Percentiles rank a stretch among this genome's conserved stretches.
phyloP scores from a whole-genome alignment of 768 basidiomycete genomes.

The Hydnomerulius pinastri region DNA sequence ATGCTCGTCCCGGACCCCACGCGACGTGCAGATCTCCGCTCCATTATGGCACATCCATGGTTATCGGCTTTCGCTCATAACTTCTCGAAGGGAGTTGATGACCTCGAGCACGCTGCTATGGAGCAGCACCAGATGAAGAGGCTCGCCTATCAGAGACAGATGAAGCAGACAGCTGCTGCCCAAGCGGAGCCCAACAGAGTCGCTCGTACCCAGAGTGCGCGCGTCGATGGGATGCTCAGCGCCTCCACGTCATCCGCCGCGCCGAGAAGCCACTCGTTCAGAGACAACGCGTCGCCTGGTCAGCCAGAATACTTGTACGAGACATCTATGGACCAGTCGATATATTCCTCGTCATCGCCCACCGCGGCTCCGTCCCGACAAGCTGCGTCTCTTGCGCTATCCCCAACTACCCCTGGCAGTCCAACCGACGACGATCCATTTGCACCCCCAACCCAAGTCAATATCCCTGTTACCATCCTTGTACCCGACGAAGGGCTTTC shows the following conservation, averaged over 20 bases:
- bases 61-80: conserved; percentile 47
- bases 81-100: conserved; percentile 73
- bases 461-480: conserved; percentile 31
- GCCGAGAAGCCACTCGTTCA: conserved; percentile 45
- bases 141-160: conserved; percentile 77
- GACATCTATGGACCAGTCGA: conserved; percentile 62
- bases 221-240: conserved; percentile 47
- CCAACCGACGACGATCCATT: conserved; percentile 73
- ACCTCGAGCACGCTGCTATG: conserved; percentile 79
- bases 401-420: conserved; percentile 42
- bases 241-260: conserved; percentile 33
- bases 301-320: conserved; percentile 77
- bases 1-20: conserved; percentile 96
- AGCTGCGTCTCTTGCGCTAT: conserved; percentile 42
- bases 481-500: conserved; percentile 26
- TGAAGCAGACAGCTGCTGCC: conserved; percentile 54
- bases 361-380: conserved; percentile 40
- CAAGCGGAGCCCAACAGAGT: conserved; percentile 32
- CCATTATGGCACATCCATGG: conserved; percentile 91
- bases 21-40: conserved; percentile 70
- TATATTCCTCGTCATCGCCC: conserved; percentile 40
- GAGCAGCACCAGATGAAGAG: conserved; percentile 86
- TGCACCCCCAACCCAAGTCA: conserved; percentile 40
- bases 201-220: conserved; percentile 55
- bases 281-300: conserved; percentile 45